Evolutionary conservation across 495 filamentous ascomycete genomes (phyloP).

Genomic region (Trichoderma virens): DNA sequence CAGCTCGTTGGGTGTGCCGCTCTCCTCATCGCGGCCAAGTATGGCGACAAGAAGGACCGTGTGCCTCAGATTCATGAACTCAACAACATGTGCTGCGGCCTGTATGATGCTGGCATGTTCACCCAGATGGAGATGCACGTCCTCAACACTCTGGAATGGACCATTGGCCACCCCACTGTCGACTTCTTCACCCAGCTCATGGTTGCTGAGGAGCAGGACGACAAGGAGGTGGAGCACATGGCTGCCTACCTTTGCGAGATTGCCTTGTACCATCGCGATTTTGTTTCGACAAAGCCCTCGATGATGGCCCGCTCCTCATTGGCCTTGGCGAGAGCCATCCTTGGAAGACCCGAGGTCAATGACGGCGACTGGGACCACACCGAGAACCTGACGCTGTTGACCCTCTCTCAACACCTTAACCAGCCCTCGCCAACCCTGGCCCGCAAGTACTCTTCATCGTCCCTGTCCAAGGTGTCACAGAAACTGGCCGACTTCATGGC

Average conservation of each 20-base stretch:
- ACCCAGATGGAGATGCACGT: slow-evolving; percentile 99
- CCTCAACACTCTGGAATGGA: slow-evolving; percentile 93
- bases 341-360: slow-evolving; percentile 67
- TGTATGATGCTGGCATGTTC: slow-evolving; percentile 99
- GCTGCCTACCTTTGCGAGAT: slow-evolving; percentile 90
- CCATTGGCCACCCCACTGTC: slow-evolving; percentile 89
- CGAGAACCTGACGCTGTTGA: slow-evolving; percentile 73
- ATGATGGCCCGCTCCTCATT: slow-evolving; percentile 83
- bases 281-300: slow-evolving; percentile 82
- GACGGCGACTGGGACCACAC: slow-evolving; percentile 71
- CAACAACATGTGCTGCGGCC: slow-evolving; percentile 96
- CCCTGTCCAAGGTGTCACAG: slow-evolving; percentile 72
- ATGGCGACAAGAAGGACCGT: slow-evolving; percentile 94
- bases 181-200: slow-evolving; percentile 83
- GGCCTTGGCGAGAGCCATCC: slow-evolving; percentile 77
- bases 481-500: slow-evolving; percentile 81
- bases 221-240: slow-evolving; percentile 89
- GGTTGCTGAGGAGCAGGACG: slow-evolving; percentile 58
- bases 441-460: slow-evolving; percentile 78
- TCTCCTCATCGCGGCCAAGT: slow-evolving; percentile 95
- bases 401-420: slow-evolving; percentile 78
- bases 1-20: slow-evolving; percentile 95
- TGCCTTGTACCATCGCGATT: slow-evolving; percentile 90
- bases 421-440: slow-evolving; percentile 78
- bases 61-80: slow-evolving; percentile 93